phyloP scores from a whole-genome alignment of 73 alveolate species.

The Paramecium biaurelia region DNA sequence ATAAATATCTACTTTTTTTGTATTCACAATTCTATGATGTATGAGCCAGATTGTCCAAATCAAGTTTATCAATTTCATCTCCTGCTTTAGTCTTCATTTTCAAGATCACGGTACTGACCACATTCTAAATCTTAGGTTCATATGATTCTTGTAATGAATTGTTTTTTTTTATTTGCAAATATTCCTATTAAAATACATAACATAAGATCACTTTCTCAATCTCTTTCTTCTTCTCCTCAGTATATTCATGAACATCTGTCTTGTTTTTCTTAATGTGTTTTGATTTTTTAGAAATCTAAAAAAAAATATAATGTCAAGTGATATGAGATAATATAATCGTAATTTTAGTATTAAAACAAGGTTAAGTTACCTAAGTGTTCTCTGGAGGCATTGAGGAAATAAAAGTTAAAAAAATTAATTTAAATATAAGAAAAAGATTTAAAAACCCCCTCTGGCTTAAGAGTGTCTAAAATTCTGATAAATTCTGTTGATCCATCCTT shows the following conservation, averaged over 20 bases:
- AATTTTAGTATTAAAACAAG: not conserved
- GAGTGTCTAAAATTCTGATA: slow-evolving; percentile 6
- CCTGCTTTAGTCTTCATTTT: not conserved
- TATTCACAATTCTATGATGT: slow-evolving; percentile 39
- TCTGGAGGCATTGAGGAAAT: slow-evolving; percentile 8
- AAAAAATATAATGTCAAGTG: not conserved
- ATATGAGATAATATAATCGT: not conserved
- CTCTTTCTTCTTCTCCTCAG: not conserved
- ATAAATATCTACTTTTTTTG: slow-evolving; percentile 32
- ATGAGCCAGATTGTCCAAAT: slow-evolving; percentile 21
- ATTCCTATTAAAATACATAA: slow-evolving; percentile 13
- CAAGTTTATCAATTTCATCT: not conserved
- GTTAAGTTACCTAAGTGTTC: not conserved
- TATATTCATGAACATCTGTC: not conserved
- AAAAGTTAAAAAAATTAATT: slow-evolving; percentile 18
- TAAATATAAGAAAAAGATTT: slow-evolving; percentile 29
- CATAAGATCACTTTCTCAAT: not conserved
- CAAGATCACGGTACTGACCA: slow-evolving; percentile 9
- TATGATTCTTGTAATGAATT: slow-evolving; percentile 38
- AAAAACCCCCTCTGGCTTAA: not conserved
- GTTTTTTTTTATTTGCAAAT: not conserved
- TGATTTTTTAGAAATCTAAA: slow-evolving; percentile 26
- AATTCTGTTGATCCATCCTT: not conserved
- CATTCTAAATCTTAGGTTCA: slow-evolving; percentile 67
- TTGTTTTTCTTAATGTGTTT: slow-evolving; percentile 16